Base-by-base conservation (phyloP, 352 stramenopile genomes). In the Globisporangium splendens region DNA sequence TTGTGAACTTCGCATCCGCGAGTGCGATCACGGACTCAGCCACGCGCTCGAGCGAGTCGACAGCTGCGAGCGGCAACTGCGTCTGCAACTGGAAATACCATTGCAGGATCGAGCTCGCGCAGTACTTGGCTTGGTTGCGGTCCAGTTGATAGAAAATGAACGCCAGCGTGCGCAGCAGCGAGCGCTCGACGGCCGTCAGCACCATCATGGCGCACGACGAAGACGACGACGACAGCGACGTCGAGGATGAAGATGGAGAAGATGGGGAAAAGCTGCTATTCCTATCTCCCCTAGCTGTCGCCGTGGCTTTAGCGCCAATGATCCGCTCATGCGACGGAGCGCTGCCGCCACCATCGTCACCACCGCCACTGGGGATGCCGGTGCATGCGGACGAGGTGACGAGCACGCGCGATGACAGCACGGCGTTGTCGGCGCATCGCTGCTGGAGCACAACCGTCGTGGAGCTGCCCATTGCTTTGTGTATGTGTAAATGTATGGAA, bases 61-160 rank as follows among this genome's bases (percentile, higher is more conserved):
- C 68, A 1, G 75, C 79, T 1, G 66, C 65, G 24, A 62, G 57
- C 0, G 81, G 79, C 3, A 91, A 59, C 50, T 85, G 79, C 39
- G 61, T 65, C 65, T 91, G 81, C 18, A 91, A 59, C 39, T 78
- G 70, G 54, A 74, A 56, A 59, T 89, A 89, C 71, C 75, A 86
- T 52, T 81, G 73, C 43, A 86, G 54, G 28, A 89, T 77, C 6
- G 78, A 78, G 6, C 62, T 78, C 7, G 77, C 81, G 58, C 79
- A 89, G 53, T 74, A 79, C 33, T 73, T 73, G 10, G 81, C 79
- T 44, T 85, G 79, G 17, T 64, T 69, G 49, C 69, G 59, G 31
- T 87, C 69, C 18, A 91, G 41, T 35, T 85, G 81, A 50, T 88
- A 86, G 41, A 91, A 67, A 38, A 89, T 66, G 52, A 88, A 89